These are phyloP conservation scores for Cordyceps cateniannulata DNA, from an alignment of 2,329 filamentous ascomycete species.

Conservation along the genomic window DNA sequence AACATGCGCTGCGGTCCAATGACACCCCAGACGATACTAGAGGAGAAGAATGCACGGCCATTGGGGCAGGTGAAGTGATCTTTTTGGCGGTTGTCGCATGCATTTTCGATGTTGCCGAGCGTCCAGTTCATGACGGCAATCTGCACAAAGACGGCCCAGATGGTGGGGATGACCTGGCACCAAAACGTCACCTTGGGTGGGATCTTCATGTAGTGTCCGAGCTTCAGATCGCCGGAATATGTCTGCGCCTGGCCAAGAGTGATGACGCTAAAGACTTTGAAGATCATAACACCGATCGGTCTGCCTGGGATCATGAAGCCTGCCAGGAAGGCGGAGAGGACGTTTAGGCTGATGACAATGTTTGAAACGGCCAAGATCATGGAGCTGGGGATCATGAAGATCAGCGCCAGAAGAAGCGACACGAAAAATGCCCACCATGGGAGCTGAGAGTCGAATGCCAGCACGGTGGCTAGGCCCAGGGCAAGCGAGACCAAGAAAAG, in stretches of 20 bases:
- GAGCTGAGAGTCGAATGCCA: conserved; percentile 22
- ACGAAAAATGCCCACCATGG: conserved; percentile 25
- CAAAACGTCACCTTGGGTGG: conserved; percentile 31
- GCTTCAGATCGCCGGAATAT: conserved; percentile 41
- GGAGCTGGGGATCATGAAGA: conserved; percentile 20
- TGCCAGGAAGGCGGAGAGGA: conserved; percentile 32
- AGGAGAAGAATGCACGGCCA: conserved; percentile 40
- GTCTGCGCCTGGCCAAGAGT: conserved; percentile 35
- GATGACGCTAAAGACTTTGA: conserved; percentile 22
- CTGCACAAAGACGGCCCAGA: conserved; percentile 41
- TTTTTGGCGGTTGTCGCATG: conserved; percentile 32
- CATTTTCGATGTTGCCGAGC: conserved; percentile 38
- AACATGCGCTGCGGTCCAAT: conserved; percentile 53
- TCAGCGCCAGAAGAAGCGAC: conserved; percentile 20
- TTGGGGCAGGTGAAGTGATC: conserved; percentile 32
- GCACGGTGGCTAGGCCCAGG: conserved; percentile 24
- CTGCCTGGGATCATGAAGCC: conserved; percentile 21
- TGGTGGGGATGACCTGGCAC: conserved; percentile 34
- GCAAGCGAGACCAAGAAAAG: conserved; percentile 27
- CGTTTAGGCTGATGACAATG: conserved; percentile 31
- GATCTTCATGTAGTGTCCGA: conserved; percentile 45
- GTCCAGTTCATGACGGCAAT: conserved; percentile 39
- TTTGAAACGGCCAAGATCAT: conserved; percentile 29
- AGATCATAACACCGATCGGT: conserved; percentile 21
- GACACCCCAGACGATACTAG: conserved; percentile 50